Percentiles rank a stretch among this genome's conserved stretches.
These are phyloP conservation scores for Neocucurbitaria cava DNA, from an alignment of 2,329 filamentous ascomycete species.

Conservation along the genomic window DNA sequence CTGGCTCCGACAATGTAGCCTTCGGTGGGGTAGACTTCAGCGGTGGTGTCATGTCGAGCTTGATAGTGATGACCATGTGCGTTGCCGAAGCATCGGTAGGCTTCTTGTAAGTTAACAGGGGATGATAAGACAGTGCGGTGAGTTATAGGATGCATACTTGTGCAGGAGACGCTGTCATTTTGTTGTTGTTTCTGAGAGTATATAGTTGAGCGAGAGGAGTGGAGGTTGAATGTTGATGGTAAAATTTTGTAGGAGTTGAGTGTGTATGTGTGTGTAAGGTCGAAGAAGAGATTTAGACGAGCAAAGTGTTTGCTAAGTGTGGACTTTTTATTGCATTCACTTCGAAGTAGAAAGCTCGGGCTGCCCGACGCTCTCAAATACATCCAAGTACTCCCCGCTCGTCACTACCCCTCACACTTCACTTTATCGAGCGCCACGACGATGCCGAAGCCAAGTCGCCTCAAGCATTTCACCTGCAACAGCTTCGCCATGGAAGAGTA, in stretches of 20 bases:
- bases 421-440: neutral
- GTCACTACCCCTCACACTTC: neutral
- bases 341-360: neutral
- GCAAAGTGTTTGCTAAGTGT: neutral
- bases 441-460: neutral
- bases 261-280: no score
- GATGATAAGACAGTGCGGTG: neutral
- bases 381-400: neutral
- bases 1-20: neutral
- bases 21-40: no score
- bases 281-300: neutral
- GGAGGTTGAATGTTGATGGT: no score
- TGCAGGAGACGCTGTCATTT: neutral
- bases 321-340: neutral
- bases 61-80: slow-evolving; percentile 1
- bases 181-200: neutral
- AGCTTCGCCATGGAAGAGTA: neutral
- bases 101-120: neutral
- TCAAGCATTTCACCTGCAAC: neutral
- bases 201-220: no score
- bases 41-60: neutral
- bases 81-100: neutral
- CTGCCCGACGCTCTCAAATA: neutral
- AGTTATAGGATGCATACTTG: neutral
- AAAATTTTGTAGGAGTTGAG: no score